Evolutionary conservation across 257 asterid species (phyloP).

Genomic region (Forsythia suspensa): DNA sequence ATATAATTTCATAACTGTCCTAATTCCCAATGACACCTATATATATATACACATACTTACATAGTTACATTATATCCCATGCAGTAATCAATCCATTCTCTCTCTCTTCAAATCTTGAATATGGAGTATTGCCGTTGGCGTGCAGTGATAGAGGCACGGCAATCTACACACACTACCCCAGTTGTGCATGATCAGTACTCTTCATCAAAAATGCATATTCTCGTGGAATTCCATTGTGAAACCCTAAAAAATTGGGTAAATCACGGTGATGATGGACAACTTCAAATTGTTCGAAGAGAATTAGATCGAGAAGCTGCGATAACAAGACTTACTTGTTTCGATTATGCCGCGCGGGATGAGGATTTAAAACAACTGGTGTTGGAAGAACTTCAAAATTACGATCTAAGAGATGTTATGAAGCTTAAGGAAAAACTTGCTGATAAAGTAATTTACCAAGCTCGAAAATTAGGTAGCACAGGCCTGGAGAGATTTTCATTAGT

Average conservation of each 20-base stretch:
- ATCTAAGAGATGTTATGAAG: neutral
- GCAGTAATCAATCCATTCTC: neutral
- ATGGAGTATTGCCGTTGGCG: too few relatives aligned
- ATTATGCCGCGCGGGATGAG: too few relatives aligned
- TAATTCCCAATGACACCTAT: too few relatives aligned
- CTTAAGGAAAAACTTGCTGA: neutral
- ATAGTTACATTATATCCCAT: neutral
- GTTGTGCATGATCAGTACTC: neutral
- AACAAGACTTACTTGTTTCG: neutral
- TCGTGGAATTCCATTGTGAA: neutral
- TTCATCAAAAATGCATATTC: neutral
- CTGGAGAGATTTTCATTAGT: neutral
- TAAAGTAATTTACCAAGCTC: neutral
- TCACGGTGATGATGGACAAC: neutral
- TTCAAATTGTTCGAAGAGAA: neutral
- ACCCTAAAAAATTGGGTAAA: neutral
- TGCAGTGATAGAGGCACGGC: too few relatives aligned
- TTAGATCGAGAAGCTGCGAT: neutral
- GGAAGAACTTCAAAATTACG: neutral
- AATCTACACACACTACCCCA: too few relatives aligned
- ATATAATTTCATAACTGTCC: too few relatives aligned
- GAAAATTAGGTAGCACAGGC: neutral
- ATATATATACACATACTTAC: too few relatives aligned
- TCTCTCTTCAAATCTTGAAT: too few relatives aligned
- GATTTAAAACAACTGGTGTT: neutral